These are phyloP conservation scores for Flaveria robusta DNA, from an alignment of 129 eudicot species.

Conservation along the genomic window DNA sequence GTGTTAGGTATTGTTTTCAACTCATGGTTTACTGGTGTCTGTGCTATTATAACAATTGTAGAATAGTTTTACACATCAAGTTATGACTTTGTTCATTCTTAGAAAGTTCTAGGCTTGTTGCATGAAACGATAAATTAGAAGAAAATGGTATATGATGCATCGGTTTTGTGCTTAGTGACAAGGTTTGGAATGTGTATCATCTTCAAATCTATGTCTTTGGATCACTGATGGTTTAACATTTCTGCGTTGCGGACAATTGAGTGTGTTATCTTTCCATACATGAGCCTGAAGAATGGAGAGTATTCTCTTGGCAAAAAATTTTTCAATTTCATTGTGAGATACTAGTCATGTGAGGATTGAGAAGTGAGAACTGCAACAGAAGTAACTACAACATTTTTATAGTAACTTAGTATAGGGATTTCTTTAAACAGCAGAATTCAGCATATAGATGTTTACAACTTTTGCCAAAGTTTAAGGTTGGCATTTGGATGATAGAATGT, in stretches of 20 bases:
- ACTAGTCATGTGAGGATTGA: not conserved
- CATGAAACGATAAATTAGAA: not conserved
- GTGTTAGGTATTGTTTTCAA: constrained; percentile 56
- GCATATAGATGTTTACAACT: not conserved
- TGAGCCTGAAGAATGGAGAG: not conserved
- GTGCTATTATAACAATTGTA: not conserved
- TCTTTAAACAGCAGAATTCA: constrained; percentile 2
- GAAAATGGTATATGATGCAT: not conserved
- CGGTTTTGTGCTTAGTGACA: not conserved
- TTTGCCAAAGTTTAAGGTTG: not conserved
- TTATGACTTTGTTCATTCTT: not conserved
- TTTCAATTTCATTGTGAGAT: not conserved
- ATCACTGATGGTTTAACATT: not conserved
- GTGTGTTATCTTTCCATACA: not conserved
- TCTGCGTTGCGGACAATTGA: not conserved
- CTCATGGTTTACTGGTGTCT: not conserved
- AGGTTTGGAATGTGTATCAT: not conserved
- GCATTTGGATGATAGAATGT: no score
- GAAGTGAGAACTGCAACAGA: not conserved
- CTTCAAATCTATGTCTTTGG: not conserved
- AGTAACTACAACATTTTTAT: not conserved
- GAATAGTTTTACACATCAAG: not conserved
- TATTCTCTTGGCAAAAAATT: not conserved
- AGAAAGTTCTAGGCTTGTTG: constrained; percentile 7
- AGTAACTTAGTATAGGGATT: not conserved